Base-by-base conservation (phyloP, 202 grass and related monocot species). In the Zoysia matrella region DNA sequence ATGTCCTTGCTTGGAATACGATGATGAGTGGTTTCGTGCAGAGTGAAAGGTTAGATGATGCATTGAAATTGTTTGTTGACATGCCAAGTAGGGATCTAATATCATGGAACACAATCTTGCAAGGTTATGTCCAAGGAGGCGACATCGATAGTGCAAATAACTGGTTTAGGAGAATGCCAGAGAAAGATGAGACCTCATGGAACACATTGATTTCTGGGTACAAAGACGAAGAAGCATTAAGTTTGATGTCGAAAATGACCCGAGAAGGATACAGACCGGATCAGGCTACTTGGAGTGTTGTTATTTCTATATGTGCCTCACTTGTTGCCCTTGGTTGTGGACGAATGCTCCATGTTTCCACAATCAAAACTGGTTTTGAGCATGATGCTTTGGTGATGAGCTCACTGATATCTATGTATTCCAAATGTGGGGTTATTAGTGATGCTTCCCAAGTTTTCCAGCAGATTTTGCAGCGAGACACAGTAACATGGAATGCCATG, bases 401-500 rank as follows among this genome's bases (percentile, higher is more conserved):
- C 71, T 91, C 92, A 73, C 67, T 94, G n/a, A 83, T 94, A 79
- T 87, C 87, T 51, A 85, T 91, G 92, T 94, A 94, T 68, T 94
- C 92, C 3, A 94, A 91, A 18, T 94, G 92, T 3, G 92, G 92
- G 13, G 64, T 94, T 69, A 85, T 91, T 47, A 7, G 5, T 77
- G 89, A 94, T 80, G 89, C 89, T 65, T 81, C 84, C 51, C 78
- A 74, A 78, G 75, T 91, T 76, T 94, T 94, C 14, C 13, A 89
- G 16, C 55, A 52, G 78, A 83, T 94, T 79, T 18, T 77, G 67
- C 88, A 80, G 56, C 52, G 78, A 62, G 92, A 91, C 65, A 89
- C 89, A 8, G 88, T 91, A 61, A 83, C 92, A 83, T 94, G 92
- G 92, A 94, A 94, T 85, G 84, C 89, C 65, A 94, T 94, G 89